phyloP scores from a whole-genome alignment of 2,329 filamentous ascomycete species.

The Colletotrichum horii region DNA sequence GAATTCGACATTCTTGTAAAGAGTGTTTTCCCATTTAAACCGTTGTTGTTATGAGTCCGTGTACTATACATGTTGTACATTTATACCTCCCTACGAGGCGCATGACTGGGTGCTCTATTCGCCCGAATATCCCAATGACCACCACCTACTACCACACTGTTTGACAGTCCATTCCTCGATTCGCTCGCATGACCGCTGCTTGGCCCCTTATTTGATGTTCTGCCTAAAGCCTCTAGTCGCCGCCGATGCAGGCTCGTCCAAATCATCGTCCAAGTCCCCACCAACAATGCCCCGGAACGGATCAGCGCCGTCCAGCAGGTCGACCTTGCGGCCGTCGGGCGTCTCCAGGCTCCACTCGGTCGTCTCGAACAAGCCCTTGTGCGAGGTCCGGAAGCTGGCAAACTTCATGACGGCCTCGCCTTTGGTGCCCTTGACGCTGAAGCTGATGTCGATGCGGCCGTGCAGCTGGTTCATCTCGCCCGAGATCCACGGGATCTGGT shows the following conservation, averaged over 20 bases:
- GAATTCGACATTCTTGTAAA: constrained; percentile 27
- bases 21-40: neutral
- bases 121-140: constrained; percentile 12
- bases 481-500: constrained; percentile 81
- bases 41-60: constrained; percentile 24
- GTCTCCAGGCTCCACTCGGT: constrained; percentile 86
- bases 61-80: constrained; percentile 43
- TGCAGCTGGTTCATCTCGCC: constrained; percentile 94
- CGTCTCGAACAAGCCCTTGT: constrained; percentile 77
- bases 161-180: neutral
- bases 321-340: constrained; percentile 64
- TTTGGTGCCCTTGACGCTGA: constrained; percentile 83
- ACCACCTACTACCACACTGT: neutral
- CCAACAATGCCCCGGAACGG: constrained; percentile 64
- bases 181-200: neutral
- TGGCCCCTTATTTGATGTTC: constrained; percentile 31
- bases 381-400: constrained; percentile 69
- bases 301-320: constrained; percentile 75
- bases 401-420: constrained; percentile 79
- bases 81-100: constrained; percentile 15
- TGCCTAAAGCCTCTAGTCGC: constrained; percentile 58
- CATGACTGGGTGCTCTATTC: constrained; percentile 4
- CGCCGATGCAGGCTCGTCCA: constrained; percentile 32
- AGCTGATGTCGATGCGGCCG: constrained; percentile 85
- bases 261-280: constrained; percentile 27